Percentiles rank a stretch among this genome's conserved stretches.
These are phyloP conservation scores for Hansfordia pulvinata DNA, from an alignment of 2,329 filamentous ascomycete genomes.

Conservation along the genomic window DNA sequence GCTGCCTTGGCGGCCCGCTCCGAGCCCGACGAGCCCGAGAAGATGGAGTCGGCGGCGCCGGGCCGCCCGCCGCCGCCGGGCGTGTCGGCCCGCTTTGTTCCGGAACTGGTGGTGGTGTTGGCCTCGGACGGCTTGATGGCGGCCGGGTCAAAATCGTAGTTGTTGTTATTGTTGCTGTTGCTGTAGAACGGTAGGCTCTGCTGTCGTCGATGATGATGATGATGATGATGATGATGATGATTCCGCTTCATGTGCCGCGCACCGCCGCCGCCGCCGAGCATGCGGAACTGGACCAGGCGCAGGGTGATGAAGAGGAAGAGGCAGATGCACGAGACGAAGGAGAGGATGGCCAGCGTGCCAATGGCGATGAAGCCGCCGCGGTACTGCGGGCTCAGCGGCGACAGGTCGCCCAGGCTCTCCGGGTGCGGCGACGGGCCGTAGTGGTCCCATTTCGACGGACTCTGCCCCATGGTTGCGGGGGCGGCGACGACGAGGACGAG, in stretches of 20 bases:
- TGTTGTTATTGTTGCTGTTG: constrained; percentile 1
- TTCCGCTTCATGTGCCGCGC: background rate
- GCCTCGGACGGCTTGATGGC: background rate
- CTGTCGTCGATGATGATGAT: no score
- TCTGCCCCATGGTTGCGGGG: no score
- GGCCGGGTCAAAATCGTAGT: background rate
- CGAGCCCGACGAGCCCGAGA: no score
- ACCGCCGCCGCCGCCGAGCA: background rate
- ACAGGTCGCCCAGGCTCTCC: background rate
- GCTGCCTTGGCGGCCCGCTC: no score
- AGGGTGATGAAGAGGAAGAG: constrained; percentile 4
- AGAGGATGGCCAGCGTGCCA: constrained; percentile 3
- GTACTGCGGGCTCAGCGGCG: background rate
- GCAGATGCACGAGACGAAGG: constrained; percentile 2
- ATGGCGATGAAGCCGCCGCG: constrained; percentile 6
- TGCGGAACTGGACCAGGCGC: constrained; percentile 3
- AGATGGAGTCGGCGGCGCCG: background rate
- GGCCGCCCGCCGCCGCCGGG: no score
- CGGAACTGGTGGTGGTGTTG: no score
- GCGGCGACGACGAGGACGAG: no score
- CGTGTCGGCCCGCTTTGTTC: no score
- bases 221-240: no score
- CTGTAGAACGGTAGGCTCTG: no score
- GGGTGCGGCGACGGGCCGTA: no score
- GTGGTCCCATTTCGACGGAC: no score